Base-by-base conservation (phyloP, 2,329 filamentous ascomycete genomes). In the Ascosphaera acerosa region DNA sequence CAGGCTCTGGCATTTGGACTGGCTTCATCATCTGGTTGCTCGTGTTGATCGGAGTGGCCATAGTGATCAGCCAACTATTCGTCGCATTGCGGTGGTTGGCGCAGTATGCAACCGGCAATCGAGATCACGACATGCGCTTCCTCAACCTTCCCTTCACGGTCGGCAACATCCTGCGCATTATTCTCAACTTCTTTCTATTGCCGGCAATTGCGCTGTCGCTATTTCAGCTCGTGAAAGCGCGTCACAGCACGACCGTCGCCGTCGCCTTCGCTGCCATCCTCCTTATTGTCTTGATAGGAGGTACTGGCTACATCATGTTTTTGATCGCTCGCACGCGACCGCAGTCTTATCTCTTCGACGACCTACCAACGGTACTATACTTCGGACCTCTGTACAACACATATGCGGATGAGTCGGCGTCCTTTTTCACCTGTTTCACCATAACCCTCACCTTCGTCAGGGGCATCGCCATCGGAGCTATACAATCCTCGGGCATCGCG, bases 331-430 rank as follows among this genome's bases (percentile, higher is more conserved):
- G 61, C 15, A 87, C 78, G 1, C 71, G 76, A 38, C 82, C 82
- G 4, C 72, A 81, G 36, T 76, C 80, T 2, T 75, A 80, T 40
- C 61, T 97, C 6, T 97, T 92, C 48, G 87, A 97, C 51, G 81
- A 94, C 44, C 61, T 97, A 30, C 70, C 80, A 4, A 92, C 80
- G 0, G 70, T 94, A 6, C 61, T 97, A 2, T 63, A 80, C 1
- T 94, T 91, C 42, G 87, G 87, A 0, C 80, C 87, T 4, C 59
- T 97, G 5, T 97, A 97, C 53, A 97, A 97, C 53, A 97, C 87
- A 0, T 94, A 90, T 49, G 87, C 77, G 15, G 87, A 97, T 48
- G 76, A 84, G 47, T 80, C 81, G 0, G 78, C 84, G 5, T 71
- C 78, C 0, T 27, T 27, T 10, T 97, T 90, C 50, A 81, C 84